These are phyloP conservation scores for sweet orange (Citrus sinensis) DNA, from an alignment of 345 rosid genomes.

Conservation along the genomic window DVS_A1.0 CM039169.1:24800501-24801000, in stretches of 20 bases:
- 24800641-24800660: too few species aligned
- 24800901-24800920: slow-evolving; percentile 27
- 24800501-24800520: too few species aligned
- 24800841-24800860: background rate
- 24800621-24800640: too few species aligned
- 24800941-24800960: background rate
- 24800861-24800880: too few species aligned
- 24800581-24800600: too few species aligned
- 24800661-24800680: too few species aligned
- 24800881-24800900: background rate
- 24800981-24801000: slow-evolving; percentile 52
- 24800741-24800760: background rate
- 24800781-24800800: background rate
- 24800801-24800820: background rate
- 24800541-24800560: too few species aligned
- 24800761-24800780: too few species aligned
- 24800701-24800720: slow-evolving; percentile 4
- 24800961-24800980: slow-evolving; percentile 18
- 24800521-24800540: too few species aligned
- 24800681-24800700: too few species aligned
- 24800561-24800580: too few species aligned
- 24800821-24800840: background rate
- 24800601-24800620: too few species aligned
- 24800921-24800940: slow-evolving; percentile 34
- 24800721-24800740: background rate